Conservation (phyloP, 192 early-diverging fungal genomes). For the Backusella circina region DNA sequence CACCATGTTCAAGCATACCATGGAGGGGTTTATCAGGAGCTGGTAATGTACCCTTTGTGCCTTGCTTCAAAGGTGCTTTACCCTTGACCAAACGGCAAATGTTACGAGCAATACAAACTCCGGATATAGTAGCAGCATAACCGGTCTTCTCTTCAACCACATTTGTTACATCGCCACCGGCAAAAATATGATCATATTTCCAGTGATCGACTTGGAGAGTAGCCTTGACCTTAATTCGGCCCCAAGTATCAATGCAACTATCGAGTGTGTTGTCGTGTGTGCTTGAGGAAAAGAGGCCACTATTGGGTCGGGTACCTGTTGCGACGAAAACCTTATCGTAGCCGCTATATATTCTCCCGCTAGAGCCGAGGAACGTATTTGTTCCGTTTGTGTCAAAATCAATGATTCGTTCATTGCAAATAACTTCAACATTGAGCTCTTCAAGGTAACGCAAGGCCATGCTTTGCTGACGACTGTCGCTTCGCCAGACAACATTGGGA, state of each 20-base stretch:
- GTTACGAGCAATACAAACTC: slow-evolving; percentile 35
- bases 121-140: slow-evolving; percentile 39
- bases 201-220: slow-evolving; percentile 39
- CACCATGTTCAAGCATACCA: slow-evolving; percentile 27
- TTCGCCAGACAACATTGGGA: slow-evolving; percentile 15
- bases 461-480: slow-evolving; percentile 15
- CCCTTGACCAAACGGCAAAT: slow-evolving; percentile 35
- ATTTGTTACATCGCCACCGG: slow-evolving; percentile 43
- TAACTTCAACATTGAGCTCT: slow-evolving; percentile 25
- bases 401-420: slow-evolving; percentile 25
- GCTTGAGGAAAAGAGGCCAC: slow-evolving; percentile 7
- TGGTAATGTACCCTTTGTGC: slow-evolving; percentile 27
- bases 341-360: slow-evolving; percentile 20
- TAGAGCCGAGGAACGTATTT: slow-evolving; percentile 21
- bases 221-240: slow-evolving; percentile 34
- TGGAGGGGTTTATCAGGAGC: slow-evolving; percentile 34
- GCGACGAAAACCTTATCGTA: slow-evolving; percentile 35
- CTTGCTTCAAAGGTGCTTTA: slow-evolving; percentile 34
- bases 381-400: slow-evolving; percentile 14
- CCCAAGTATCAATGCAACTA: slow-evolving; percentile 25
- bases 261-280: slow-evolving; percentile 10
- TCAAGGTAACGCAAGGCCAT: slow-evolving; percentile 16
- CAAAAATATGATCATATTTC: slow-evolving; percentile 35
- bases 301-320: slow-evolving; percentile 29
- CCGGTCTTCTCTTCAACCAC: slow-evolving; percentile 42